phyloP scores from a whole-genome alignment of 257 asterid species.

The Paraleonurus japonicus region DNA sequence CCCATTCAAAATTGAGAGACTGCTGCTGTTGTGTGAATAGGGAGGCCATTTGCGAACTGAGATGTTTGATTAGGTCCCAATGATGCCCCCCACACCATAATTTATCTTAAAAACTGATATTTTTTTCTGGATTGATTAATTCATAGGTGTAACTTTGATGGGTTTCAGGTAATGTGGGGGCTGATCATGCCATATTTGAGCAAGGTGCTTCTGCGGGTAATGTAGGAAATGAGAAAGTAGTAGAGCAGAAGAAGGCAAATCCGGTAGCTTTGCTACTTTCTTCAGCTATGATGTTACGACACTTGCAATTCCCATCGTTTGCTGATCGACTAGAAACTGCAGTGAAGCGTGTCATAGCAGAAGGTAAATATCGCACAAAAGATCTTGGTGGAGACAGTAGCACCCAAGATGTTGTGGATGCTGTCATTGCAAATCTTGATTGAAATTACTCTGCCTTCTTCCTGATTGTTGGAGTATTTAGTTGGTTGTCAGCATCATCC shows the following conservation, averaged over 20 bases:
- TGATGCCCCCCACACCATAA: not conserved
- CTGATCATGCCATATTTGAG: slow-evolving; percentile 87
- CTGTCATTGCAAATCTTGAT: slow-evolving; percentile 63
- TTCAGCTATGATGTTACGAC: slow-evolving; percentile 93
- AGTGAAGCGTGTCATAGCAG: slow-evolving; percentile 59
- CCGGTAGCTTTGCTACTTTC: slow-evolving; percentile 89
- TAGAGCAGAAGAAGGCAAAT: slow-evolving; percentile 74
- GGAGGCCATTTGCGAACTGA: not conserved
- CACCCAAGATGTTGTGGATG: slow-evolving; percentile 81
- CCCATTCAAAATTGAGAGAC: not conserved
- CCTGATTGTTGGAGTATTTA: not conserved
- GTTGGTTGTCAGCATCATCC: not conserved
- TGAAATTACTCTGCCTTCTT: slow-evolving; percentile 7
- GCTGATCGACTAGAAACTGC: slow-evolving; percentile 82
- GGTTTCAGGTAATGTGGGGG: slow-evolving; percentile 79
- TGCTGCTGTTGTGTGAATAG: not conserved
- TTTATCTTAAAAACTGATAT: not conserved
- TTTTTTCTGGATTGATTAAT: slow-evolving; percentile 45
- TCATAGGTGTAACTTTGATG: slow-evolving; percentile 13
- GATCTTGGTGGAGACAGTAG: slow-evolving; percentile 83
- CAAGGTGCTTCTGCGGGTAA: slow-evolving; percentile 98
- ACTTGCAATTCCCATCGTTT: slow-evolving; percentile 82
- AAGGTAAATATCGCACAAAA: slow-evolving; percentile 64
- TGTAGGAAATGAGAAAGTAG: slow-evolving; percentile 68
- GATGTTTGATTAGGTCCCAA: not conserved